Conservation (phyloP, 2,329 filamentous ascomycete genomes). For the Thermoascus crustaceus region DNA sequence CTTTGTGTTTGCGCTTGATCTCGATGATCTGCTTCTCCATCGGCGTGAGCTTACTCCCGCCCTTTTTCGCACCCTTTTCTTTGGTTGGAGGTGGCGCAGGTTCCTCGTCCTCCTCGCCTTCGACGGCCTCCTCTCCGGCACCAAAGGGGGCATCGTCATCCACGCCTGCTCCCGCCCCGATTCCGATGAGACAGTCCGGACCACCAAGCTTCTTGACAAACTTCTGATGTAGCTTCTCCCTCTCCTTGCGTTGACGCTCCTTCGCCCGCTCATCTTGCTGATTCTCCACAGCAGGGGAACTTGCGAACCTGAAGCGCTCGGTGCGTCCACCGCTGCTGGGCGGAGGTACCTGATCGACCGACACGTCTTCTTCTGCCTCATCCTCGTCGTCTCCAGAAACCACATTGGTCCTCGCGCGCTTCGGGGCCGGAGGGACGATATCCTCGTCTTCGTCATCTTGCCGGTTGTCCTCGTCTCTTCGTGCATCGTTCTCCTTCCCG, state of each 20-base stretch:
- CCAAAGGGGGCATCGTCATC: slow-evolving; percentile 47
- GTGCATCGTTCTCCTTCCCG: slow-evolving; percentile 7
- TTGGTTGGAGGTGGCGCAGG: slow-evolving; percentile 36
- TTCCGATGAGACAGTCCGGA: slow-evolving; percentile 67
- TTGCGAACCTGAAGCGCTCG: slow-evolving; percentile 53
- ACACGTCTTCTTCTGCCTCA: slow-evolving; percentile 7
- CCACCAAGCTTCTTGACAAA: slow-evolving; percentile 88
- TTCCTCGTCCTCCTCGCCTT: slow-evolving; percentile 47
- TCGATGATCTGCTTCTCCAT: slow-evolving; percentile 91
- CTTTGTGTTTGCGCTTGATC: slow-evolving; percentile 84
- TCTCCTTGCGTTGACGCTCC: slow-evolving; percentile 48
- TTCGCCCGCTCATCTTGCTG: slow-evolving; percentile 37
- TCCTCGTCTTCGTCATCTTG: slow-evolving; percentile 32
- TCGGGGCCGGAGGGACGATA: slow-evolving; percentile 33
- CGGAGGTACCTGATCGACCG: slow-evolving; percentile 19
- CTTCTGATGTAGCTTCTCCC: slow-evolving; percentile 66
- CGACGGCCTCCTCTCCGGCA: slow-evolving; percentile 52
- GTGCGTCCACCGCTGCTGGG: slow-evolving; percentile 41
- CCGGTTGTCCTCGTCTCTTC: slow-evolving; percentile 7
- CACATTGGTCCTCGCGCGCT: slow-evolving; percentile 28
- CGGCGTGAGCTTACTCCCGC: slow-evolving; percentile 77
- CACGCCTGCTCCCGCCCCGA: slow-evolving; percentile 50
- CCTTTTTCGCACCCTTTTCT: slow-evolving; percentile 57
- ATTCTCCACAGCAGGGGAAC: slow-evolving; percentile 35
- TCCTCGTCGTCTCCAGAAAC: slow-evolving; percentile 9